phyloP scores from a whole-genome alignment of 208 protist species.

The Leishmania gerbilli region DNA sequence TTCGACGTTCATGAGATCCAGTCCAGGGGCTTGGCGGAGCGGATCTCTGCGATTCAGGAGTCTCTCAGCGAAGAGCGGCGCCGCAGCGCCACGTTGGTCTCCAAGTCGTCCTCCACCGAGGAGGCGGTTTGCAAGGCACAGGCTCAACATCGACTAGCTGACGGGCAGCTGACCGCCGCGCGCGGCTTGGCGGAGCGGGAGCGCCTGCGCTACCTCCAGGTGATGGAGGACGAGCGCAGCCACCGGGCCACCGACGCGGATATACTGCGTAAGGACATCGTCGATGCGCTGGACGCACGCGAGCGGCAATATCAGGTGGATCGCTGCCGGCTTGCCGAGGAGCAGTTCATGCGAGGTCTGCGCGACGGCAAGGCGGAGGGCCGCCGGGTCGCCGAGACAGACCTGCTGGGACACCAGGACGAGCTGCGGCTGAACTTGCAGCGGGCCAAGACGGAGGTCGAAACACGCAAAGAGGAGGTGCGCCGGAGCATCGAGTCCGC shows the following conservation, averaged over 20 bases:
- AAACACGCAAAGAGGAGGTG: conserved; percentile 55
- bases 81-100: conserved; percentile 44
- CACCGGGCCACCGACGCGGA: conserved; percentile 50
- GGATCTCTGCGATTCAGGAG: conserved; percentile 41
- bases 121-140: conserved; percentile 41
- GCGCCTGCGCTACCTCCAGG: conserved; percentile 50
- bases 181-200: conserved; percentile 55
- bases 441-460: conserved; percentile 49
- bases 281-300: conserved; percentile 56
- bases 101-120: conserved; percentile 37
- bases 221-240: conserved; percentile 78
- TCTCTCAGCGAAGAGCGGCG: conserved; percentile 50
- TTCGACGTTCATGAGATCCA: conserved; percentile 57
- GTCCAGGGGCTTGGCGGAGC: conserved; percentile 32
- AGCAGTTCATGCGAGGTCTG: conserved; percentile 58
- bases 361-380: conserved; percentile 57
- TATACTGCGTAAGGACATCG: conserved; percentile 68
- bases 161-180: conserved; percentile 48
- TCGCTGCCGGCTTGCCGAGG: conserved; percentile 50
- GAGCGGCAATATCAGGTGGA: conserved; percentile 58
- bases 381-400: conserved; percentile 35
- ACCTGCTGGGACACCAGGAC: conserved; percentile 46
- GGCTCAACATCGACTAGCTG: conserved; percentile 33
- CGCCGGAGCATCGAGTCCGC: conserved; percentile 54
- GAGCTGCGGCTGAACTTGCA: conserved; percentile 65